Evolutionary conservation across 1,284 basidiomycete species (phyloP), one percentile per base, ranked within the genome.

Genomic region (Ceratobasidium sp.): DNA sequence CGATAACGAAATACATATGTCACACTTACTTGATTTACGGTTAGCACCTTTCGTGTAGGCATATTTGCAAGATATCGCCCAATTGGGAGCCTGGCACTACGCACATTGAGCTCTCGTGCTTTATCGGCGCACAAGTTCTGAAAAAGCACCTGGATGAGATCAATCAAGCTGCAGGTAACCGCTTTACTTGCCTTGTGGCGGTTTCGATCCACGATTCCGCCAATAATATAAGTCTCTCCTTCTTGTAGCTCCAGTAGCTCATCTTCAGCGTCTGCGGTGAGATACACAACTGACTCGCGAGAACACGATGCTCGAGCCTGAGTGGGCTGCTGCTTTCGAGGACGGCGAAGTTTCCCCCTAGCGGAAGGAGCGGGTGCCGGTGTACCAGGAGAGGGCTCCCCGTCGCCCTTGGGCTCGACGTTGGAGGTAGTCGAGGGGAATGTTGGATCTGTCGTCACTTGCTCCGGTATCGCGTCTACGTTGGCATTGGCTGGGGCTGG

Each of bases 201-300:
- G 83, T 99, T 99, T 79, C 93, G 93, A 82, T 99, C 98, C 76
- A 93, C 93, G 77, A 99, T 93, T 16, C 97, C 98, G 41, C 98
- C 98, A 74, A 99, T 96, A 78, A 99, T 90, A 81, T 99, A 99
- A 1, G 90, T 92, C 81, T 96, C 94, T 72, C 91, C 90, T 77
- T 93, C 89, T 74, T 88, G 90, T 62, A 99, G 87, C 76, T 91
- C 89, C 9, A 85, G 84, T 51, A 99, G 84, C 81, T 97, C 94
- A 73, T 97, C 89, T 61, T 91, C 87, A 5, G 96, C 91, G 83
- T 99, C 98, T 6, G 96, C 97, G 7, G 97, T 98, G 74, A 99
- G 89, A 83, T 99, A 99, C 39, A 98, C 87, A 59, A 98, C 85
- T 59, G 83, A 88, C 68, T 88, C 83, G 71, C 79, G 81, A 43